These are phyloP conservation scores for Onygenales sp. DNA, from an alignment of 2,329 filamentous ascomycete genomes.

Conservation along the genomic window DNA sequence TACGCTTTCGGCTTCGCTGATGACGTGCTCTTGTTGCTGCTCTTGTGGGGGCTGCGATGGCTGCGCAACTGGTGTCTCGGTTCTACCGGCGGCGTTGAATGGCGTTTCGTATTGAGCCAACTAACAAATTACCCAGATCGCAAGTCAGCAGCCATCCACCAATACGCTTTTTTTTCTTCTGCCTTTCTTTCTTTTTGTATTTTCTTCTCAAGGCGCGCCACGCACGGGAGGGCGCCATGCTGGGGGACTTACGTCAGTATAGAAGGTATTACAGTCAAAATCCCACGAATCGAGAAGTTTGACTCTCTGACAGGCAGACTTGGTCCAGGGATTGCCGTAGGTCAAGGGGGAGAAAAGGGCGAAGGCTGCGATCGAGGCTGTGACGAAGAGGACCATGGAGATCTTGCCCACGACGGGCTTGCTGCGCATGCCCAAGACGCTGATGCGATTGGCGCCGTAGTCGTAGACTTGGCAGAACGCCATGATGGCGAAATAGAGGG, in stretches of 20 bases:
- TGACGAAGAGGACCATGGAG: slow-evolving; percentile 65
- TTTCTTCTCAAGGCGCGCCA: slow-evolving; percentile 8
- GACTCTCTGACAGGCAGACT: slow-evolving; percentile 71
- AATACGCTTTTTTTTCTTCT: too few relatives aligned
- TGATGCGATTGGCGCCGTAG: slow-evolving; percentile 66
- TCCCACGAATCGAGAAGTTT: slow-evolving; percentile 90
- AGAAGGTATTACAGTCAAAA: slow-evolving; percentile 95
- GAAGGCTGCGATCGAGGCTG: slow-evolving; percentile 66
- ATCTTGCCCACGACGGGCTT: slow-evolving; percentile 64
- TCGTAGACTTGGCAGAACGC: slow-evolving; percentile 84
- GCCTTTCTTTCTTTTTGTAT: too few relatives aligned
- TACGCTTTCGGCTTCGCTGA: slow-evolving; percentile 13
- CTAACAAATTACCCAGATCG: slow-evolving; percentile 15
- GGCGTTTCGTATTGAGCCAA: slow-evolving; percentile 30
- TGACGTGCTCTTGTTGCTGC: slow-evolving; percentile 17
- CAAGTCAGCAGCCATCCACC: not conserved
- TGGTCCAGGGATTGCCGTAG: slow-evolving; percentile 93
- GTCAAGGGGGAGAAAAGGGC: slow-evolving; percentile 77
- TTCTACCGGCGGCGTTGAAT: slow-evolving; percentile 4
- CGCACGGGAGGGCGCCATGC: slow-evolving; percentile 22
- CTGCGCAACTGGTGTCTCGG: slow-evolving; percentile 9
- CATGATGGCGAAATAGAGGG: slow-evolving; percentile 89
- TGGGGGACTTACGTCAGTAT: slow-evolving; percentile 63
- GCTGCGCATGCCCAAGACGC: slow-evolving; percentile 56
- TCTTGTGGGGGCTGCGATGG: slow-evolving; percentile 10